Evolutionary conservation across 2,329 filamentous ascomycete species (phyloP), one percentile per base, ranked within the genome.

Genomic region (Tolypocladium tropicale): DNA sequence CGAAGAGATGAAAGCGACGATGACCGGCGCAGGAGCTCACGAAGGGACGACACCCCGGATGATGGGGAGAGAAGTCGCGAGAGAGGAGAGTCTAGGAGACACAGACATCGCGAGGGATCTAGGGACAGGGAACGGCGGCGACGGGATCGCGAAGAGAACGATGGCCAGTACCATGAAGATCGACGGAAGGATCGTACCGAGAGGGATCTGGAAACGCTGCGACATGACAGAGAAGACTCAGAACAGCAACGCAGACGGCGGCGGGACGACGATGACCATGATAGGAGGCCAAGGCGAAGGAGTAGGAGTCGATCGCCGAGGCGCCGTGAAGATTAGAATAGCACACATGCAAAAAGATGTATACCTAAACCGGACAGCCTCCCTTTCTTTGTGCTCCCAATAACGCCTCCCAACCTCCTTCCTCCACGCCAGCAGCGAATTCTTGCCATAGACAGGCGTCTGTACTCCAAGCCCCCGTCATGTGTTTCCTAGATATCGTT

Each of bases 401-500:
- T 25, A 52, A 57, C 49, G 50, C 56, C 53, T 39, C 28, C 33
- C 33, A 51, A 43, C n/a, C n/a, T n/a, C n/a, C n/a, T n/a, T n/a
- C n/a, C n/a, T n/a, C n/a, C n/a, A n/a, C n/a, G n/a, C n/a, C n/a
- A n/a, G n/a, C n/a, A n/a, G n/a, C n/a, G n/a, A n/a, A 10, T 43
- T n/a, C 37, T 32, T 12, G 14, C n/a, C n/a, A n/a, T n/a, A n/a
- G n/a, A n/a, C n/a, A n/a, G n/a, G n/a, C n/a, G n/a, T n/a, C n/a
- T n/a, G n/a, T n/a, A n/a, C n/a, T n/a, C n/a, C 6, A 14, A 14
- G 12, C 18, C 28, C 33, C 18, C 28, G 28, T 61, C 37, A 75
- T 46, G 69, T 68, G 55, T 70, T 73, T 7, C 74, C 74, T 54
- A 92, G 72, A 73, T 92, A 94, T 63, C 84, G 79, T 71, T 90